These are phyloP conservation scores for Tulasnella sp. DNA, from an alignment of 768 basidiomycete genomes.

Conservation along the genomic window DNA sequence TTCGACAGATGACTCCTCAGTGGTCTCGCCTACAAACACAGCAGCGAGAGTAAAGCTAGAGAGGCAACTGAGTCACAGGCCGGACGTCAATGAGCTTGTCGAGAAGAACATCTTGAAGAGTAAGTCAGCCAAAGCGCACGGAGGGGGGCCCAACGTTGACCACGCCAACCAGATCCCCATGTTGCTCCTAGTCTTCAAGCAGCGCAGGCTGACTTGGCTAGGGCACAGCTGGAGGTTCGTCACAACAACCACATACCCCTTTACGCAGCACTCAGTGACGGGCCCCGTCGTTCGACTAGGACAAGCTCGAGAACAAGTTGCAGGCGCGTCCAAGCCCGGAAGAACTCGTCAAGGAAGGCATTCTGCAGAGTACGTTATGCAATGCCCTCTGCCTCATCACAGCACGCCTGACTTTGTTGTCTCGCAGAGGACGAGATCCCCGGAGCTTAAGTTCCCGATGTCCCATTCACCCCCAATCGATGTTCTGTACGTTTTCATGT, in stretches of 20 bases:
- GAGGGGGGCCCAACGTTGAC: neutral
- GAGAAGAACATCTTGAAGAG: conserved; percentile 56
- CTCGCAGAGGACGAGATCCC: neutral
- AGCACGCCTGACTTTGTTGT: neutral
- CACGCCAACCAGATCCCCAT: conserved; percentile 39
- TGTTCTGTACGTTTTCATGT: too few species aligned
- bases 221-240: conserved; percentile 50
- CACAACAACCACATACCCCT: neutral
- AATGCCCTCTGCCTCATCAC: neutral
- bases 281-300: conserved; percentile 28
- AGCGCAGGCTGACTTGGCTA: conserved; percentile 44
- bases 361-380: conserved; percentile 37
- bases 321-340: conserved; percentile 45
- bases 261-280: neutral
- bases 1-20: neutral
- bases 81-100: conserved; percentile 48
- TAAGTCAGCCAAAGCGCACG: conserved; percentile 21
- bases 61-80: conserved; percentile 39
- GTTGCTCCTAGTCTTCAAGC: conserved; percentile 51
- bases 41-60: conserved; percentile 33
- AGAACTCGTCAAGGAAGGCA: conserved; percentile 53
- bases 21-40: neutral
- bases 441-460: neutral
- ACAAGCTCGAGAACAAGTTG: conserved; percentile 50
- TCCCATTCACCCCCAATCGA: too few species aligned